A percentile compares a stretch with the other conserved stretches of the same genome.
Evolutionary conservation across 129 eudicot species (phyloP).

Genomic region (Daucus carota): DNA sequence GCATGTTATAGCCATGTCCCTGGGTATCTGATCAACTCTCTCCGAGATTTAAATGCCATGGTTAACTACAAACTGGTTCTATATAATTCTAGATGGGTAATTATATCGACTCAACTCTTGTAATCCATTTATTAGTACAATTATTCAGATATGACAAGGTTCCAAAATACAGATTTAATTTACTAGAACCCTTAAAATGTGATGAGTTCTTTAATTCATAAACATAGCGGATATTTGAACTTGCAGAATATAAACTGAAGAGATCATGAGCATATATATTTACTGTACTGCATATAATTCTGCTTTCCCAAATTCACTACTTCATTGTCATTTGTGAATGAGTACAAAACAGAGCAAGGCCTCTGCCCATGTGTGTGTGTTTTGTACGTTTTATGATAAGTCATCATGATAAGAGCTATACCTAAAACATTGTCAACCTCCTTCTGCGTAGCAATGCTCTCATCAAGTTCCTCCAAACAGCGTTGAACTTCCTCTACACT

Average conservation of each 20-base stretch:
- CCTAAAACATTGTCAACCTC: slow-evolving; percentile 51
- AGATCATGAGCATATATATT: background rate
- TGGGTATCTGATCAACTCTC: background rate
- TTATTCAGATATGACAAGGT: background rate
- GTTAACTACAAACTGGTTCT: background rate
- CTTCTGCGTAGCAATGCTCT: slow-evolving; percentile 47
- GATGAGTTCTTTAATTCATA: background rate
- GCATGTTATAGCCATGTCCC: background rate
- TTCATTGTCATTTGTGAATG: background rate
- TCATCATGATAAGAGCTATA: slow-evolving; percentile 9
- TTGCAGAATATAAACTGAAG: background rate
- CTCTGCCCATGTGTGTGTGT: background rate
- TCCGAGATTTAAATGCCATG: background rate
- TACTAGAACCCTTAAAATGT: background rate
- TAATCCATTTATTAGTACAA: background rate
- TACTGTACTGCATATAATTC: background rate
- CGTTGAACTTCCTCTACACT: slow-evolving; percentile 57
- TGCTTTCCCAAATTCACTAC: background rate
- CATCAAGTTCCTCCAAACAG: slow-evolving; percentile 68
- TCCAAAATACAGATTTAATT: background rate
- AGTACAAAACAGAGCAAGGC: background rate
- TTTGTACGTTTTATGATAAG: background rate
- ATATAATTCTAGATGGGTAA: background rate
- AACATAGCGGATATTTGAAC: background rate
- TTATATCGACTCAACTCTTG: background rate